Conservation (phyloP, 2,329 filamentous ascomycete genomes). For the Xylaria sp. region DNA sequence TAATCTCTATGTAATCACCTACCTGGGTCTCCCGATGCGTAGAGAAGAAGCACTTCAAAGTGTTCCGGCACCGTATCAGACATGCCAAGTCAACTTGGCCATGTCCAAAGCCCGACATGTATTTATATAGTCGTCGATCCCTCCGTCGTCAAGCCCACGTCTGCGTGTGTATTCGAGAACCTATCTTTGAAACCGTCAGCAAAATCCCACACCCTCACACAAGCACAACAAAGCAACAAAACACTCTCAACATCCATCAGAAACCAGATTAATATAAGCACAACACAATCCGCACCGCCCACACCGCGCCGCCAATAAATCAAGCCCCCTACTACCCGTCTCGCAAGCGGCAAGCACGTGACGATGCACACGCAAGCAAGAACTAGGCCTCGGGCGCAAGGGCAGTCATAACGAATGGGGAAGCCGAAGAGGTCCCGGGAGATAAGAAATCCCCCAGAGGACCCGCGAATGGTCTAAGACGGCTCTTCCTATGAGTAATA, state of each 20-base stretch:
- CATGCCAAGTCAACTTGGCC: too few species aligned
- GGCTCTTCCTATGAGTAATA: slow-evolving; percentile 33
- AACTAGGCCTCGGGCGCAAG: slow-evolving; percentile 16
- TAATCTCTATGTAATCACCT: background rate
- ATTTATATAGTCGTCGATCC: too few species aligned
- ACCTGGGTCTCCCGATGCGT: background rate
- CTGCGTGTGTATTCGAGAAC: too few species aligned
- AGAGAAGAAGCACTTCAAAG: background rate
- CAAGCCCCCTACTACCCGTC: slow-evolving; percentile 16
- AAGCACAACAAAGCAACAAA: background rate
- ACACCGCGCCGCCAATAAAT: slow-evolving; percentile 20
- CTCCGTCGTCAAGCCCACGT: background rate
- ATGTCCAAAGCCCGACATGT: too few species aligned
- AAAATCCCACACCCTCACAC: background rate
- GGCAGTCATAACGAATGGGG: slow-evolving; percentile 20
- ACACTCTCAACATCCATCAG: slow-evolving; percentile 15
- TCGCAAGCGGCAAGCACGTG: slow-evolving; percentile 32
- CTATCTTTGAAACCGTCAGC: too few species aligned
- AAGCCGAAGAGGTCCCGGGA: slow-evolving; percentile 14
- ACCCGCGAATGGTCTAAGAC: slow-evolving; percentile 33
- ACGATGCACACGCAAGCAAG: slow-evolving; percentile 33
- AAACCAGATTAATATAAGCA: slow-evolving; percentile 30
- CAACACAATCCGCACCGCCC: slow-evolving; percentile 32
- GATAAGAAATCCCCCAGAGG: background rate
- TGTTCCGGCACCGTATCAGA: background rate